Evolutionary conservation across 1,284 basidiomycete genomes (phyloP), one percentile per base, ranked within the genome.

Genomic region (Rhodotorula glutinis): DNA sequence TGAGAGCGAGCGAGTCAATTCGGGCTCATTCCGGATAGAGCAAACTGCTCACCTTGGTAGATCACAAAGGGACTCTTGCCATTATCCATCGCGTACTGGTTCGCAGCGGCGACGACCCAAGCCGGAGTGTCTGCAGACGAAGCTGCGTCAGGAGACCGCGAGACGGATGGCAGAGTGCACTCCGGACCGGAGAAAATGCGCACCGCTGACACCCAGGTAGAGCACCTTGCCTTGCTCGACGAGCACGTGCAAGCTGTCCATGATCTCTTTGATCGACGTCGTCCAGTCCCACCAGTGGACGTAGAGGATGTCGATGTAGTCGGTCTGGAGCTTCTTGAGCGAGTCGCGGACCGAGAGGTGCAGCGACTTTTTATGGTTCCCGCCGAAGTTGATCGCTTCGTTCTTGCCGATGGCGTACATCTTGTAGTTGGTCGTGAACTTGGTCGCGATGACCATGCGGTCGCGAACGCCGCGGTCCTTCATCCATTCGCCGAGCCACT

Each of bases 401-500:
- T 73, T 62, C 57, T 58, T 53, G 52, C 57, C 72, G 62, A 79
- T 77, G 66, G 71, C 81, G 53, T 57, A 76, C 2, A 81, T 77
- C 14, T 43, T 40, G 54, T 63, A 64, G 29, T 64, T 54, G 19
- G 56, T 47, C 23, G 66, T 67, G 71, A 80, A 83, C 75, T 83
- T 83, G 52, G 82, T 83, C 2, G 82, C 80, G 57, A 83, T 76
- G 13, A 84, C 77, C 33, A 84, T 77, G 64, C 85, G 83, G 70
- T 87, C 83, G 13, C 85, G 80, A 47, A 82, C 84, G 0, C 79
- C 81, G 9, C 82, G 79, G 16, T 74, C 56, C 62, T 84, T 82
- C 51, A 80, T 82, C 85, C 85, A 87, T 74, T 84, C 84, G 1
- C 85, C 85, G 46, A 86, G 82, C 65, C 84, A 82, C 51, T 76